Conservation (phyloP, 2,329 filamentous ascomycete species). For the Trichoderma brevicompactum region DNA sequence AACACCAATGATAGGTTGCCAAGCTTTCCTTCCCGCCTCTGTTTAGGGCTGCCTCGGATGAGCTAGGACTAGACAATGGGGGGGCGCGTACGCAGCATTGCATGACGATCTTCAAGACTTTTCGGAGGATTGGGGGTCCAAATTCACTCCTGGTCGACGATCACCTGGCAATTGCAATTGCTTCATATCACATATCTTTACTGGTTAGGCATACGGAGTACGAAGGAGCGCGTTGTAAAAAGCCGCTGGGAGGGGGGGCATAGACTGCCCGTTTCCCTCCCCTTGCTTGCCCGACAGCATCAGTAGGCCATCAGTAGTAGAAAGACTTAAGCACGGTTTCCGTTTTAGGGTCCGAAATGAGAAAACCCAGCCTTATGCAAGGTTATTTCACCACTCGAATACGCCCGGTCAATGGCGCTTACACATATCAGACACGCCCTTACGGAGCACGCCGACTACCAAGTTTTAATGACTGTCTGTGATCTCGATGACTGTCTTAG, state of each 20-base stretch:
- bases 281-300: neutral
- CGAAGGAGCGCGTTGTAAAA: neutral
- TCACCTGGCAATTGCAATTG: neutral
- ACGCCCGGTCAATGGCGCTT: conserved; percentile 9
- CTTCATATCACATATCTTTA: neutral
- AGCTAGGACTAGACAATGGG: neutral
- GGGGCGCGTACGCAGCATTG: neutral
- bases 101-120: neutral
- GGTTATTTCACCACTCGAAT: neutral
- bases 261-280: neutral
- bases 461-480: neutral
- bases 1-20: neutral
- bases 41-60: neutral
- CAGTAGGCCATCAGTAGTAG: neutral
- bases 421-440: neutral
- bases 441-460: neutral
- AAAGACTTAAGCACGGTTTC: neutral
- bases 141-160: neutral
- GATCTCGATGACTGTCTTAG: too few relatives aligned
- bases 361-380: neutral
- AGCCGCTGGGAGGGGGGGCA: neutral
- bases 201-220: neutral
- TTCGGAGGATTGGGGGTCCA: neutral
- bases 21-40: neutral
- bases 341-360: neutral